phyloP scores from a whole-genome alignment of 129 eudicot genomes.

The Daucus carota region DH1_v3.0 NC_030383.2:8815501-8816000 shows the following conservation, averaged over 20 bases:
- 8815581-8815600: neutral
- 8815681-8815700: neutral
- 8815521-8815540: neutral
- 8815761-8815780: neutral
- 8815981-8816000: too few species aligned
- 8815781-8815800: neutral
- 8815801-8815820: neutral
- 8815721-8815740: neutral
- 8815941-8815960: too few species aligned
- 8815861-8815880: neutral
- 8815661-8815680: neutral
- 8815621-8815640: neutral
- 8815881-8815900: neutral
- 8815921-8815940: too few species aligned
- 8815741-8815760: neutral
- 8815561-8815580: neutral
- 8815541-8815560: neutral
- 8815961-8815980: too few species aligned
- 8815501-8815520: neutral
- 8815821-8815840: neutral
- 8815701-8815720: neutral
- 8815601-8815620: too few species aligned
- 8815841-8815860: neutral
- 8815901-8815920: too few species aligned
- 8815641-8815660: neutral